Evolutionary conservation across 805 yeast species (phyloP).

Genomic region (Candida boidinii): DNA sequence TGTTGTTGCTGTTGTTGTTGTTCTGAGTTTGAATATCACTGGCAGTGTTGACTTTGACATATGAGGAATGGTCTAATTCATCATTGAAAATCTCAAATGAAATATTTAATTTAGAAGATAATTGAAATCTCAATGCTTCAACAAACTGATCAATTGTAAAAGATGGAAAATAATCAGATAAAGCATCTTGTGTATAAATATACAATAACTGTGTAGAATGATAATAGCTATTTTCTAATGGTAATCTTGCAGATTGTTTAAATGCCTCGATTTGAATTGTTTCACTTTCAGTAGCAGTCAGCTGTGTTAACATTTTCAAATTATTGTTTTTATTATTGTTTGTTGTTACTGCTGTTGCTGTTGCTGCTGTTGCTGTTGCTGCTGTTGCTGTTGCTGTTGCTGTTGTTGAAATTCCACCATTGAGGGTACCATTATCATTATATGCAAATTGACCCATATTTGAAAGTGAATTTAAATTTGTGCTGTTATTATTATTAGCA

Average conservation of each 20-base stretch:
- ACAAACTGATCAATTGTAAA: conserved; percentile 21
- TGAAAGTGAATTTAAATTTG: too few relatives aligned
- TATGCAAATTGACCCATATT: too few relatives aligned
- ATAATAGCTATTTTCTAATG: conserved; percentile 14
- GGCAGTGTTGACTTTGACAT: conserved; percentile 24
- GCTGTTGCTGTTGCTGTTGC: conserved; percentile 7
- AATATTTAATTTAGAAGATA: conserved; percentile 18
- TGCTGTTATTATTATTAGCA: too few relatives aligned
- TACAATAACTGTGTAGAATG: conserved; percentile 16
- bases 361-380: conserved; percentile 1
- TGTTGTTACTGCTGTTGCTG: background rate
- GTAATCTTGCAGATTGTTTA: conserved; percentile 29
- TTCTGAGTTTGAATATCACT: too few relatives aligned
- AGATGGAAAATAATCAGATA: conserved; percentile 28
- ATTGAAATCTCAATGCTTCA: conserved; percentile 25
- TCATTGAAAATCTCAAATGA: conserved; percentile 37
- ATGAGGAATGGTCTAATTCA: conserved; percentile 35
- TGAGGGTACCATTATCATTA: too few relatives aligned
- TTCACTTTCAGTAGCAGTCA: conserved; percentile 18
- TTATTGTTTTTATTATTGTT: background rate
- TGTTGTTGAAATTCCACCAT: conserved; percentile 16
- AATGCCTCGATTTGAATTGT: conserved; percentile 33
- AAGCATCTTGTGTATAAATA: conserved; percentile 25
- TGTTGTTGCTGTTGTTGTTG: conserved; percentile 4
- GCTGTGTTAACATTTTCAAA: background rate